Conservation (phyloP, 805 yeast genomes). For the Yarrowia yakushimensis region DNA sequence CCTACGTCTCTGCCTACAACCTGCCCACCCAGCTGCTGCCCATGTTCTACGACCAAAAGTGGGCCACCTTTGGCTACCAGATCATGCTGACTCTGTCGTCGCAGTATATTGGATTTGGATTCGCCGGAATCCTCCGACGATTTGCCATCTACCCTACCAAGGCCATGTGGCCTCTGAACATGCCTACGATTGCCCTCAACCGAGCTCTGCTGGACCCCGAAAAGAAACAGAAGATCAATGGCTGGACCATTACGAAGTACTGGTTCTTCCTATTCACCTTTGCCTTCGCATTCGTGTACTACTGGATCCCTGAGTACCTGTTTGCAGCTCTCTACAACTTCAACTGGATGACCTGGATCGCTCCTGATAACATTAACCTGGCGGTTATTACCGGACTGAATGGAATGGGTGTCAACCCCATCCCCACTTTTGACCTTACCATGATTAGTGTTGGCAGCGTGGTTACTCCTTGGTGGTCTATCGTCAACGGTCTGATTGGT, state of each 20-base stretch:
- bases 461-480: conserved; percentile 37
- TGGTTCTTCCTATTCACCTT: conserved; percentile 47
- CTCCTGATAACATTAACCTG: conserved; percentile 50
- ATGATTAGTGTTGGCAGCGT: conserved; percentile 59
- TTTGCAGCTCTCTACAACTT: conserved; percentile 60
- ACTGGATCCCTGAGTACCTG: conserved; percentile 66
- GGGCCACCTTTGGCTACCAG: conserved; percentile 42
- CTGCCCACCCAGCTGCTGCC: conserved; percentile 31
- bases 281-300: conserved; percentile 48
- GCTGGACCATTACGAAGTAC: conserved; percentile 59
- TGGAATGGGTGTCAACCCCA: conserved; percentile 43
- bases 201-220: conserved; percentile 37
- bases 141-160: conserved; percentile 46
- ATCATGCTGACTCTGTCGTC: conserved; percentile 47
- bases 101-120: conserved; percentile 51
- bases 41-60: conserved; percentile 26
- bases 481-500: conserved; percentile 43
- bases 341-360: conserved; percentile 60
- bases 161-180: conserved; percentile 50
- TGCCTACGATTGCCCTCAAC: conserved; percentile 51
- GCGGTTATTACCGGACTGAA: conserved; percentile 54
- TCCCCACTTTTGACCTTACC: conserved; percentile 44
- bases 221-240: conserved; percentile 43
- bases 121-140: conserved; percentile 54
- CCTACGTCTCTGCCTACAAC: conserved; percentile 43